Percentiles rank a stretch among this genome's conserved stretches.
Evolutionary conservation across 768 basidiomycete genomes (phyloP).

Genomic region (Podaxis rugospora): DNA sequence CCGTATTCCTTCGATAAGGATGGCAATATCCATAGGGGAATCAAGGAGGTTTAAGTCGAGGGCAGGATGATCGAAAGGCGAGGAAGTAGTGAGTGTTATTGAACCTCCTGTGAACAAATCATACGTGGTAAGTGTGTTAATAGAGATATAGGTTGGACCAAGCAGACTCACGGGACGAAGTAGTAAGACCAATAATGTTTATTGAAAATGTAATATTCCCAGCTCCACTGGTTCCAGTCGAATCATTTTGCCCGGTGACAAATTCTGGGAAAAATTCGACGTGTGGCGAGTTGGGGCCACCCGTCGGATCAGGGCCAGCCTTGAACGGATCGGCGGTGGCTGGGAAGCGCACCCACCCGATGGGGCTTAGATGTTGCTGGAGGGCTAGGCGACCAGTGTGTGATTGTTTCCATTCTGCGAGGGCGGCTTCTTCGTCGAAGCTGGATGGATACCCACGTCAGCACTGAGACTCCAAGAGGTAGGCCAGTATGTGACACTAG

Average conservation of each 20-base stretch:
- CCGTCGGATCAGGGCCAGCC: not conserved
- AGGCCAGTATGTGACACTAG: not conserved
- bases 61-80: constrained; percentile 16
- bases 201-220: not conserved
- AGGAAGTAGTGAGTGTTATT: constrained; percentile 14
- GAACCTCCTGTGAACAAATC: constrained; percentile 12
- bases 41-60: constrained; percentile 8
- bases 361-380: not conserved
- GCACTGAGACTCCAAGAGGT: not conserved
- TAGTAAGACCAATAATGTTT: not conserved
- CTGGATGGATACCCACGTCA: not conserved
- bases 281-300: not conserved
- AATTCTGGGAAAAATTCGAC: not conserved
- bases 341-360: not conserved
- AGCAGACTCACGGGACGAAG: not conserved
- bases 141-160: not conserved
- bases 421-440: not conserved
- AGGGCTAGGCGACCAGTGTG: not conserved
- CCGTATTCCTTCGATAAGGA: not conserved
- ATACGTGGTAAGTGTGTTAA: not conserved
- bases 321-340: not conserved
- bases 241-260: not conserved
- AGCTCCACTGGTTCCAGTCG: not conserved
- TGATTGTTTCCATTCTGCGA: not conserved
- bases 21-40: not conserved